Evolutionary conservation across 352 stramenopile species (phyloP).

Genomic region (Phytophthora quininea): DNA sequence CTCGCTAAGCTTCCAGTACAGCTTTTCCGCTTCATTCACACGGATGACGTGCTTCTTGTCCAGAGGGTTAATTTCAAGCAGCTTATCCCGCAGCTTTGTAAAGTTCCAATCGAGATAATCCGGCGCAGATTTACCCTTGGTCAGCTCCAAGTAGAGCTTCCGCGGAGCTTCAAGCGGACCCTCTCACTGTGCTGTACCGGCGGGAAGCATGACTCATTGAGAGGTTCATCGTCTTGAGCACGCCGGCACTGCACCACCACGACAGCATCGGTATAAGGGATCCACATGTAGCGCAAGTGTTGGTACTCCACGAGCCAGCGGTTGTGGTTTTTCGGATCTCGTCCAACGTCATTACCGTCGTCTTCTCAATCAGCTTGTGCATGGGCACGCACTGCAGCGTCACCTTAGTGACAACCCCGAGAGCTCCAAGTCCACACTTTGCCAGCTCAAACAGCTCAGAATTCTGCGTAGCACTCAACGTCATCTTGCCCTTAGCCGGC

Average conservation of each 20-base stretch:
- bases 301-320: constrained; percentile 79
- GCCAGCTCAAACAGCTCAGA: constrained; percentile 91
- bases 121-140: constrained; percentile 54
- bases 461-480: constrained; percentile 81
- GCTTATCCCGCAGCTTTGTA: constrained; percentile 84
- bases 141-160: constrained; percentile 81
- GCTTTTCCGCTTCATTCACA: constrained; percentile 95
- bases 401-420: constrained; percentile 97
- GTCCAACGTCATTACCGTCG: constrained; percentile 87
- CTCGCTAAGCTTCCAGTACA: constrained; percentile 95
- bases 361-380: constrained; percentile 95
- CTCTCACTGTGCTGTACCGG: constrained; percentile 55
- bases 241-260: constrained; percentile 93
- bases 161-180: constrained; percentile 77
- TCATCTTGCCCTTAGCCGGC: constrained; percentile 90
- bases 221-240: constrained; percentile 52
- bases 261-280: constrained; percentile 96
- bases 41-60: constrained; percentile 92
- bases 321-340: constrained; percentile 87
- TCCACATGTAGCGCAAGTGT: constrained; percentile 98
- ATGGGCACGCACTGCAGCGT: constrained; percentile 95
- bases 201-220: constrained; percentile 48
- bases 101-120: constrained; percentile 84
- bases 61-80: constrained; percentile 87
- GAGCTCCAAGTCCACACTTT: constrained; percentile 94